Base-by-base conservation (phyloP, 1,284 basidiomycete genomes). In the Earliella scabrosa region DNA sequence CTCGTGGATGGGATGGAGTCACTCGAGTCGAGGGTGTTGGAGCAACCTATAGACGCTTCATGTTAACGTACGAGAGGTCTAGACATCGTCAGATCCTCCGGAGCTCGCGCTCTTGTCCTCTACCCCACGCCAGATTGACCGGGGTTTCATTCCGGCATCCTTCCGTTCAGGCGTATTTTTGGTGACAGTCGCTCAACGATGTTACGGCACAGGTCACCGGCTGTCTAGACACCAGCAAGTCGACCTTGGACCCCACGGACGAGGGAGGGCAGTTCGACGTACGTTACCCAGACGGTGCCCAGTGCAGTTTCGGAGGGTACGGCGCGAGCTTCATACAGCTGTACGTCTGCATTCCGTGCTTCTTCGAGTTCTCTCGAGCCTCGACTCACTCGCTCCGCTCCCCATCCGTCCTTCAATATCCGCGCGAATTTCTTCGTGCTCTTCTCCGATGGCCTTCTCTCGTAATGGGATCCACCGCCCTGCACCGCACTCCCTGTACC, bases 321-420 rank as follows among this genome's bases (percentile, higher is more conserved):
- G 79, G 73, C 5, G 78, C 79, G 44, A 81, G 81, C 56, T 83
- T 82, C 59, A 80, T 82, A 43, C 72, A 81, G 63, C 72, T 73
- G 81, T 82, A 58, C 66, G 77, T 66, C 52, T 40, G 29, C 48
- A 27, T 47, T 38, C 46, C 35, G 32, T 41, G 29, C 52, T 50
- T 45, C 50, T 50, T 32, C 21, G 32, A 26, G 52, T 20, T n/a
- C n/a, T n/a, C 54, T 56, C 41, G 50, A 34, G 46, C 48, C 46
- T 36, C 32, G 40, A 29, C 31, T 20, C 39, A 43, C 49, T 21
- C 31, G 45, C 31, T 23, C 20, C 20, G 29, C 48, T 6, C 29
- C 13, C 45, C 21, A 6, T 39, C 18, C 21, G 31, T 31, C 31
- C 46, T 43, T 24, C 45, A 11, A 23, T 29, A 41, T 44, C 6